Base-by-base conservation (phyloP, 768 basidiomycete genomes). In the Mrakia hoshinonis region DNA sequence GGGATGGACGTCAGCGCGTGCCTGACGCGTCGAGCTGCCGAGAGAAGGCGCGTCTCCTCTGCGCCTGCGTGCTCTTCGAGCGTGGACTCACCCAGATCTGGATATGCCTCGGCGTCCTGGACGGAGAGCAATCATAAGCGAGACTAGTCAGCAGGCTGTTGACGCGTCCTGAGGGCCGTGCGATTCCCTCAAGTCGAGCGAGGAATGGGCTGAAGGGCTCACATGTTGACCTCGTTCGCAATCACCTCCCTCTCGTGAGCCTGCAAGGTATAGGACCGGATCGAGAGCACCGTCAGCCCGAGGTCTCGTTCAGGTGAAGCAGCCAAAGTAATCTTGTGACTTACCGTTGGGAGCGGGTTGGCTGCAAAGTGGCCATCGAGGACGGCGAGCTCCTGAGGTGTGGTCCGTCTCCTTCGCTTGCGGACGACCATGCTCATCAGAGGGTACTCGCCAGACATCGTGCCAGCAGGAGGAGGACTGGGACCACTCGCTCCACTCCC, bases 381-480 rank as follows among this genome's bases (percentile, higher is more conserved):
- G 22, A 73, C 60, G 0, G 54, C 71, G 26, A 73, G 58, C 61
- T 73, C 65, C 36, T 22, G 58, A 6, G 71, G 71, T 47, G 47
- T 68, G 24, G 71, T 67, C 49, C 71, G 54, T 29, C 65, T 73
- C 29, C 71, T 43, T 24, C 71, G 43, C 65, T 73, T 73, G 24
- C 71, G 11, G 18, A 64, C 29, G 46, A 64, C 54, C 9, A 55
- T 26, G 26, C n/a, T 24, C 54, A 55, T 55, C 54, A 55, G 29
- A 26, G 54, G 54, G 13, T 55, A 55, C 29, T 55, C 54, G 4
- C 26, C 54, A 5, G 29, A 15, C 11, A 15, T 11, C 26, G 54
- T 26, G 12, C 1, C 7, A 26, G 10, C 1, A 12, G 29, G 9
- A 31, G 34, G n/a, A n/a, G n/a, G n/a, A n/a, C n/a, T n/a, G n/a